Conservation (phyloP, 192 early-diverging fungal species). For the Mortierella hygrophila region DNA sequence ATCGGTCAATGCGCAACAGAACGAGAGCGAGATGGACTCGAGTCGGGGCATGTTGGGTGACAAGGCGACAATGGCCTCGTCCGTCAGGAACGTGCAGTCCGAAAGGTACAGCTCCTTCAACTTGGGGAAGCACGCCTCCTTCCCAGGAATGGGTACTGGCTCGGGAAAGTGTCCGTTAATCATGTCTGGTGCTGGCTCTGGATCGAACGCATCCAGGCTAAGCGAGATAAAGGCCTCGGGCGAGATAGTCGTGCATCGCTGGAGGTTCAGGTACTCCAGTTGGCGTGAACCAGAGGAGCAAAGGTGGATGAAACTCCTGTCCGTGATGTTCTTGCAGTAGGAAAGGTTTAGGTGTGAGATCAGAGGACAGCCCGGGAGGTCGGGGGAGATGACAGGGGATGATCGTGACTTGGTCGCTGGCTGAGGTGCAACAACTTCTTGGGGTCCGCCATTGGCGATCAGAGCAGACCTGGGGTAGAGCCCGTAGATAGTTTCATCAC, state of each 20-base stretch:
- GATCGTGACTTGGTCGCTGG: neutral
- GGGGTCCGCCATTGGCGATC: neutral
- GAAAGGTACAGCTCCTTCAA: conserved; percentile 71
- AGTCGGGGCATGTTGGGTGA: conserved; percentile 68
- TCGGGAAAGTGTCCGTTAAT: neutral
- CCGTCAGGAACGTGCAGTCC: conserved; percentile 85
- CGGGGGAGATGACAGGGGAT: neutral
- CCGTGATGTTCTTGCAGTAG: conserved; percentile 85
- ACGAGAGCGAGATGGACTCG: conserved; percentile 70
- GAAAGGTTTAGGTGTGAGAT: conserved; percentile 65
- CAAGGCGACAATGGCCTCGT: conserved; percentile 69
- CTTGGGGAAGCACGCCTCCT: conserved; percentile 39
- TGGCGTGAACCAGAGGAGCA: conserved; percentile 59
- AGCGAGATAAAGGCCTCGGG: conserved; percentile 70
- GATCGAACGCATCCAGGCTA: conserved; percentile 2
- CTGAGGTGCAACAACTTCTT: neutral
- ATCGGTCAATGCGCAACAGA: conserved; percentile 85
- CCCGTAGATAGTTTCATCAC: conserved; percentile 67
- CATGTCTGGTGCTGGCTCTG: neutral
- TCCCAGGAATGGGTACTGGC: neutral
- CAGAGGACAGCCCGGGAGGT: conserved; percentile 32
- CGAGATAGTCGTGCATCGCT: conserved; percentile 80
- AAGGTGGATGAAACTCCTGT: conserved; percentile 67
- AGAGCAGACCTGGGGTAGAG: conserved; percentile 61
- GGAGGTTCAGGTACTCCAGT: conserved; percentile 75